Evolutionary conservation across 139 green algal genomes (phyloP).

Genomic region (Chlorella ohadii): DNA sequence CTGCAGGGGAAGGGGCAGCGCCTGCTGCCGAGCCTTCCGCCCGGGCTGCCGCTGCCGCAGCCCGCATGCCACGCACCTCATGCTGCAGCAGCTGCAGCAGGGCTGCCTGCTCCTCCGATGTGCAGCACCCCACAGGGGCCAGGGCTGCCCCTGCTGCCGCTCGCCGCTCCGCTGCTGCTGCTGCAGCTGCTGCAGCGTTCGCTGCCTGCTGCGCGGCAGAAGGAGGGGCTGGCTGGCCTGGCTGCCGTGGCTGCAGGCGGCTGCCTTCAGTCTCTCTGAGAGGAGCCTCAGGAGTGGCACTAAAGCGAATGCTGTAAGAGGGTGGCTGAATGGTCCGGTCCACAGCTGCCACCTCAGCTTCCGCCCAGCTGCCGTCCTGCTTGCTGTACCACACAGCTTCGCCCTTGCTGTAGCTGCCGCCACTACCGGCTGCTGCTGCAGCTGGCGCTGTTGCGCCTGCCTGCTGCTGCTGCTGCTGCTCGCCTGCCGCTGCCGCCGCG

Average conservation of each 20-base stretch:
- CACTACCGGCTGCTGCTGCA: not conserved
- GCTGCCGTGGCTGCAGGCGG: not conserved
- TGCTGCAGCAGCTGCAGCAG: conserved; percentile 33
- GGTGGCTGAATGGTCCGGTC: conserved; percentile 24
- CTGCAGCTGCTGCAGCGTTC: not conserved
- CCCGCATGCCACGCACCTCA: not conserved
- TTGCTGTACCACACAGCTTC: conserved; percentile 39
- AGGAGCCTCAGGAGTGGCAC: not conserved
- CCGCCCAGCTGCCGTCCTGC: conserved; percentile 28
- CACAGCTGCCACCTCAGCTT: conserved; percentile 14
- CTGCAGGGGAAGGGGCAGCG: not conserved
- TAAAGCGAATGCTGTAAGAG: conserved; percentile 28
- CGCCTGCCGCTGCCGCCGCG: not conserved
- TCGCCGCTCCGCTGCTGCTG: not conserved
- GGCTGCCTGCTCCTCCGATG: not conserved
- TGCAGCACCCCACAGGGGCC: conserved; percentile 1
- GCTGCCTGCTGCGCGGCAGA: not conserved
- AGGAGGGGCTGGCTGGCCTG: not conserved
- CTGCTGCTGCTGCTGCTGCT: not conserved
- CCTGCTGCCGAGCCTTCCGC: not conserved
- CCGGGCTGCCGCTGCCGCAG: not conserved
- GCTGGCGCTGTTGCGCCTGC: too few relatives aligned
- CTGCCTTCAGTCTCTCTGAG: conserved; percentile 32
- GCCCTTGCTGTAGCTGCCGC: conserved; percentile 1
- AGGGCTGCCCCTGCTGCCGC: not conserved